These are phyloP conservation scores for Kitagawia praeruptora DNA, from an alignment of 129 eudicot species.

Conservation along the genomic window DNA sequence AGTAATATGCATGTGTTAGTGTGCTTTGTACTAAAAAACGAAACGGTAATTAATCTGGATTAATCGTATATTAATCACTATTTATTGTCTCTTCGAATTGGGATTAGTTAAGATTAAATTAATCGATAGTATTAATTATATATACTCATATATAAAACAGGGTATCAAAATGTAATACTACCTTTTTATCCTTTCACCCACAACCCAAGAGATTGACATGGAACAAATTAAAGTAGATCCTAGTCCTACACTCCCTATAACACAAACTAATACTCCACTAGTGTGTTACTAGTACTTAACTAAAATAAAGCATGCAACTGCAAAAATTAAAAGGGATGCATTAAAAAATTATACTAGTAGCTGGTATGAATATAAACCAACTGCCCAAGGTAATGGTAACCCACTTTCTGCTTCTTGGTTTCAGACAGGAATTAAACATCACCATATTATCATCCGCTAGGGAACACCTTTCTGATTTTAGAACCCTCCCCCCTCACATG, in stretches of 20 bases:
- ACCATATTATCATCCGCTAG: slow-evolving; percentile 3
- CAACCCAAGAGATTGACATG: neutral
- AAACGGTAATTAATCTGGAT: too few species aligned
- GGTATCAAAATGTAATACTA: too few species aligned
- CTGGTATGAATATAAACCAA: neutral
- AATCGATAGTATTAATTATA: too few species aligned
- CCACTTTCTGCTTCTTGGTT: slow-evolving; percentile 21
- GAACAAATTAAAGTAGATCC: neutral
- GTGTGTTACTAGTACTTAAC: too few species aligned
- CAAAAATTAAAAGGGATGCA: neutral
- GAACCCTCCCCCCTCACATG: slow-evolving; percentile 8
- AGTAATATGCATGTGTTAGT: too few species aligned
- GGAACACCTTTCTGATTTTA: slow-evolving; percentile 7
- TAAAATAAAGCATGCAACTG: neutral
- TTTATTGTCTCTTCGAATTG: too few species aligned
- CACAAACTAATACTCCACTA: neutral
- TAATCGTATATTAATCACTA: too few species aligned
- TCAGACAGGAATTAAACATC: slow-evolving; percentile 22
- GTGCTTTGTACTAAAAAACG: too few species aligned
- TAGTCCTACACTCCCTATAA: neutral
- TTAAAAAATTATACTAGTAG: neutral
- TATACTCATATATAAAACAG: too few species aligned
- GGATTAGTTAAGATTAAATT: too few species aligned
- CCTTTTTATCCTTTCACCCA: slow-evolving; percentile 3
- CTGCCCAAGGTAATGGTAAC: slow-evolving; percentile 1